Base-by-base conservation (phyloP, 805 yeast genomes). In the Yamadazyma endophytica region DNA sequence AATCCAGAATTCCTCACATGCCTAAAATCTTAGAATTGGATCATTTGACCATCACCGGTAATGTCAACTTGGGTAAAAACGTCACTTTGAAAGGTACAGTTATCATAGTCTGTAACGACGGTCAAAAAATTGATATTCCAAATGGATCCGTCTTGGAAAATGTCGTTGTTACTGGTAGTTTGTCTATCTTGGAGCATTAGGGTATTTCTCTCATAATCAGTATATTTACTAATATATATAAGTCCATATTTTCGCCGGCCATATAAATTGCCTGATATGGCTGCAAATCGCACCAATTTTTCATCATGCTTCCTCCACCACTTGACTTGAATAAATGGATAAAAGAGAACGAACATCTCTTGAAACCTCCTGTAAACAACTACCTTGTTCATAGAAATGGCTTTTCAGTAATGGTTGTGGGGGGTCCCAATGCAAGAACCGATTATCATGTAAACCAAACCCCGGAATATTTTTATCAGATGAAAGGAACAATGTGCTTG, bases 21-120 rank as follows among this genome's bases (percentile, higher is more conserved):
- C 98, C 98, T 49, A 84, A 79, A 69, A 88, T 92, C 47, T 77
- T 92, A 52, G 98, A 92, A 68, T 77, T 92, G 53, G 98, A 92
- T 61, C 98, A 92, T 62, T 78, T 92, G 52, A 92, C 97, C 30
- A 89, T 92, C 44, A 92, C 97, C 33, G 98, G 98, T 64, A 90
- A 92, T 55, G 98, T 92, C 26, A 76, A 64, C 50, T 72, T 92
- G 46, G 98, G 98, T 54, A 84, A 83, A 59, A 79, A 77, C 50
- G 95, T 92, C 43, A 81, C 85, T 30, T 76, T 92, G 55, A 92
- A 85, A 72, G 98, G 98, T 44, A 92, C 97, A 8, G 98, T 92
- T 40, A 92, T 92, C 54, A 86, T 92, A 47, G 97, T 92, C 32
- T 90, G 97, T 63, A 88, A 89, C 37, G 97, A 92, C 54, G 97